Evolutionary conservation across 768 basidiomycete species (phyloP), one percentile per base, ranked within the genome.

Genomic region (Mycena filopes): DNA sequence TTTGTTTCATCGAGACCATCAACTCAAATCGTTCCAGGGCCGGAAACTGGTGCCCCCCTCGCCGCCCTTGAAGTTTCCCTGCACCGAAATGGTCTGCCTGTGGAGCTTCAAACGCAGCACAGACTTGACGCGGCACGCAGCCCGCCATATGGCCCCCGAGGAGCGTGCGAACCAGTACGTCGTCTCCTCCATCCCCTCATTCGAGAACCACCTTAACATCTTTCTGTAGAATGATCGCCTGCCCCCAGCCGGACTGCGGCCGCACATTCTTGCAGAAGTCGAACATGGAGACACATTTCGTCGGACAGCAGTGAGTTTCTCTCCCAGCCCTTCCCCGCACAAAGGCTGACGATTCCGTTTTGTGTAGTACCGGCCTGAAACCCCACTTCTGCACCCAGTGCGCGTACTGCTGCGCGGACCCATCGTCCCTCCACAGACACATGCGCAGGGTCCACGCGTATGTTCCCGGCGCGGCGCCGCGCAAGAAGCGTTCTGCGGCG

Each of bases 191-290:
- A n/a, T n/a, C n/a, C n/a, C n/a, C n/a, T n/a, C n/a, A n/a, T n/a
- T n/a, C n/a, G n/a, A n/a, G n/a, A n/a, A n/a, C n/a, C n/a, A n/a
- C n/a, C n/a, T n/a, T n/a, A n/a, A n/a, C n/a, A n/a, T 1, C n/a
- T 3, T 12, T 11, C 59, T 2, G n/a, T n/a, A n/a, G n/a, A n/a
- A 61, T 61, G 59, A 15, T 31, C 25, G 6, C 11, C 7, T 66
- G 65, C 60, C 15, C 53, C n/a, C n/a, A n/a, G n/a, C n/a, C n/a
- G n/a, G 15, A 31, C 1, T 66, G 65, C 48, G 41, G 13, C 0
- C 42, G 50, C 65, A 51, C 60, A 16, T 29, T 47, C 8, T 21
- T 66, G 18, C 65, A 66, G 48, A 55, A 53, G 26, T 66, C 65
- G 2, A 66, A 66, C 28, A 10, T 66, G 11, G n/a, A 18, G 2